Percentiles rank a stretch among this genome's conserved stretches.
phyloP scores from a whole-genome alignment of 1,284 basidiomycete species.

The Coriolopsis trogii region DNA sequence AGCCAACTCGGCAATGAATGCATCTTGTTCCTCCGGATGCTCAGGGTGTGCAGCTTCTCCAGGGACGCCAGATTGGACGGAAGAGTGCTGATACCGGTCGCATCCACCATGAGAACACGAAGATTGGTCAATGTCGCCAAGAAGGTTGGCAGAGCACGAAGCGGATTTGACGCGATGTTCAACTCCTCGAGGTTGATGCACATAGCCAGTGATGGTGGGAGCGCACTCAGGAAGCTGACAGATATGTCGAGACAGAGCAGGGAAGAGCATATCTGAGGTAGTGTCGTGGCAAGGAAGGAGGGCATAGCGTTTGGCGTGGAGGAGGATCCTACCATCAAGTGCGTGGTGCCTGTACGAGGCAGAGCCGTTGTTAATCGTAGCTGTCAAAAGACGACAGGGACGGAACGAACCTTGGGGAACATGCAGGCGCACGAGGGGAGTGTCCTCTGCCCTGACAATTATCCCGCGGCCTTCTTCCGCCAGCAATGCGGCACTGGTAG shows the following conservation, averaged over 20 bases:
- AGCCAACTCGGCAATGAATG: constrained; percentile 94
- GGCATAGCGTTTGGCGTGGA: constrained; percentile 78
- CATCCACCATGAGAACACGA: constrained; percentile 88
- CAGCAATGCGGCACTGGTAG: constrained; percentile 74
- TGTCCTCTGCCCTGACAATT: constrained; percentile 71
- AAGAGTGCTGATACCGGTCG: constrained; percentile 77
- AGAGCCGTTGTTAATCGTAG: constrained; percentile 1
- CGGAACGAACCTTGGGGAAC: constrained; percentile 64
- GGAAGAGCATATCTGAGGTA: constrained; percentile 74
- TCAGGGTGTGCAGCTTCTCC: constrained; percentile 83
- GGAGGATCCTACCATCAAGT: constrained; percentile 82
- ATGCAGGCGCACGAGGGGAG: constrained; percentile 61
- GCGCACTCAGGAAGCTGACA: constrained; percentile 78
- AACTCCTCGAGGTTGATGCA: constrained; percentile 90
- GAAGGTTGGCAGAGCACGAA: constrained; percentile 84
- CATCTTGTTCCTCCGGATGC: constrained; percentile 87
- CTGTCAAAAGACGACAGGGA: constrained; percentile 14
- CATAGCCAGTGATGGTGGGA: constrained; percentile 78
- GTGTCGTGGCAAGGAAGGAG: constrained; percentile 64
- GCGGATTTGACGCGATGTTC: constrained; percentile 89
- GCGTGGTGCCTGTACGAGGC: constrained; percentile 83
- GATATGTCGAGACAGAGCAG: constrained; percentile 91
- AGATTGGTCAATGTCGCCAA: constrained; percentile 77
- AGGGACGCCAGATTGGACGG: constrained; percentile 71
- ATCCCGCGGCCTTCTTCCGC: constrained; percentile 82